phyloP scores from a whole-genome alignment of 148 eudicot species.

The Rheum nobile region DNA sequence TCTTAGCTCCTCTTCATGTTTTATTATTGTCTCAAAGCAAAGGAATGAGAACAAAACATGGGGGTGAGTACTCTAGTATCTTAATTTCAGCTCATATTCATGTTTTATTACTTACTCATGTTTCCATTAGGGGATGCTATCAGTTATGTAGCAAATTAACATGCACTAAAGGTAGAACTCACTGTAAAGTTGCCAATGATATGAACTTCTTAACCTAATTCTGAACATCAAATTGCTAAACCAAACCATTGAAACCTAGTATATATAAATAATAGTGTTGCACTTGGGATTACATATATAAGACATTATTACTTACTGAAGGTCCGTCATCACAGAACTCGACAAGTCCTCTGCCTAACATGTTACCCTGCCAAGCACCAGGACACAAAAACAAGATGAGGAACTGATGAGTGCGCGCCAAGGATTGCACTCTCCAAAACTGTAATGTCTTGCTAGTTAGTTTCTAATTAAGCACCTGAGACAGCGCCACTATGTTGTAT shows the following conservation, averaged over 20 bases:
- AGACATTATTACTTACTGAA: constrained; percentile 26
- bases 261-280: neutral
- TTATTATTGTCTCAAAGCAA: neutral
- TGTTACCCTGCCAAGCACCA: constrained; percentile 3
- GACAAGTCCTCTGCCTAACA: constrained; percentile 9
- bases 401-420: neutral
- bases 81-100: neutral
- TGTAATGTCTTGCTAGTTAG: too few species aligned
- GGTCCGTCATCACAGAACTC: constrained; percentile 24
- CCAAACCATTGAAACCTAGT: neutral
- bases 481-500: constrained; percentile 48
- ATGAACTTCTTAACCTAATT: constrained; percentile 51
- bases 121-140: neutral
- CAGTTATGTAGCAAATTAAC: too few species aligned
- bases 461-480: constrained; percentile 32
- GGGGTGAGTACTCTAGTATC: neutral
- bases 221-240: neutral
- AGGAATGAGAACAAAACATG: neutral
- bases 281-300: too few species aligned
- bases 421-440: too few species aligned
- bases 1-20: neutral
- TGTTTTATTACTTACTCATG: neutral
- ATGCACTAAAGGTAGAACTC: too few species aligned
- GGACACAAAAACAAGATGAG: too few species aligned
- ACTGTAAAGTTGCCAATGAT: too few species aligned